A percentile compares a stretch with the other conserved stretches of the same genome.
Conservation (phyloP, 2,329 filamentous ascomycete species). For the Ciborinia camelliae region DNA sequence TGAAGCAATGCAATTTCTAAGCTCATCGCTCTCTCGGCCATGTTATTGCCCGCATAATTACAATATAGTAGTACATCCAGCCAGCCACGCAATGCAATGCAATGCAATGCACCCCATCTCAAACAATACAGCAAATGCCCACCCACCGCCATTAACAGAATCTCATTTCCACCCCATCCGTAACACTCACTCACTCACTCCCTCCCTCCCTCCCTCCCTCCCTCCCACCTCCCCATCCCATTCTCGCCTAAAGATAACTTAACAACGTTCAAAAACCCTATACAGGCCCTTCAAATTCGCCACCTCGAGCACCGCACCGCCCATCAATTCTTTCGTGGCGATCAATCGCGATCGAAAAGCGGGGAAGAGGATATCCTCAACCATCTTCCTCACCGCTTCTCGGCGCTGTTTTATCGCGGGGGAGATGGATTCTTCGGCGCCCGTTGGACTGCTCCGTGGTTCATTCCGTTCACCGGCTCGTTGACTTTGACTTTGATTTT, state of each 20-base stretch:
- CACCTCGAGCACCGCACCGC: constrained; percentile 74
- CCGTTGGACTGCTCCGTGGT: constrained; percentile 31
- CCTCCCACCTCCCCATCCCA: not conserved
- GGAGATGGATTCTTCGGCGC: constrained; percentile 25
- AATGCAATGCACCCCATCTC: not conserved
- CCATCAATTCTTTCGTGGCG: constrained; percentile 73
- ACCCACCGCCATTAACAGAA: not conserved
- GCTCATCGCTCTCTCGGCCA: not conserved
- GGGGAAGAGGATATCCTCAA: constrained; percentile 88
- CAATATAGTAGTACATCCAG: not conserved
- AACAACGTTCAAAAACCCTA: constrained; percentile 92
- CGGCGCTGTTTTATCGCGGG: constrained; percentile 56
- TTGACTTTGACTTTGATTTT: too few species aligned
- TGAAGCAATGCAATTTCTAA: not conserved
- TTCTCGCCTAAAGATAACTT: constrained; percentile 27
- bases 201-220: not conserved
- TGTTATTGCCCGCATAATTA: not conserved
- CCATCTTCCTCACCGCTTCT: constrained; percentile 64
- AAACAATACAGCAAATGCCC: not conserved
- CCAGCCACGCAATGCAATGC: not conserved
- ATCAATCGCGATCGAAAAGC: constrained; percentile 80
- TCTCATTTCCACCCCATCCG: too few species aligned
- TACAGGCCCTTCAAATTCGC: constrained; percentile 92
- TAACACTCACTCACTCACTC: not conserved
- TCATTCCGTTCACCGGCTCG: not conserved